Base-by-base conservation (phyloP, 257 asterid genomes). In the Solanum sparsipilum region DNA sequence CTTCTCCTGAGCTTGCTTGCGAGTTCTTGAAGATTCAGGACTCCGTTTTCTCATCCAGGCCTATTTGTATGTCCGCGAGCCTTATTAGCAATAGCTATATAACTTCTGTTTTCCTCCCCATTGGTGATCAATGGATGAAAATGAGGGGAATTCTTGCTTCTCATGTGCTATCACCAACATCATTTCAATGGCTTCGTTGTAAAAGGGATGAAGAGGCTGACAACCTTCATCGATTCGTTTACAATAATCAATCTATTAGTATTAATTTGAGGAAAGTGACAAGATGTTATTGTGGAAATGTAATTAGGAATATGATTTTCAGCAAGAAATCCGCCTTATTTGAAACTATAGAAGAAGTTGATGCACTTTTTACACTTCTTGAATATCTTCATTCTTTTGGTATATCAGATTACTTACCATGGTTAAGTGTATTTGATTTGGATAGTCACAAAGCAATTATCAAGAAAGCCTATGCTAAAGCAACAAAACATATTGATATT, bases 201-300 rank as follows among this genome's bases (percentile, higher is more conserved):
- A 88, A 88, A 85, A 83, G 88, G 75, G 84, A 52, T 5, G 88
- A 84, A 38, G 79, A 84, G 23, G 41, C 25, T 58, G 76, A 84
- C 25, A 72, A 72, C 31, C 88, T 71, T 18, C 60, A 52, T 32
- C 74, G 32, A 63, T 83, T 68, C 10, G 9, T 88, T 10, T 88
- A 32, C 79, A 72, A 84, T n/a, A 72, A 84, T 34, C 46, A 71
- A 38, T 44, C 5, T 25, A 72, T 29, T 5, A 48, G 60, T 48
- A 87, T 63, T 25, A 72, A 84, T 21, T 65, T 88, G 34, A 84
- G 79, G 18, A 34, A 21, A 48, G 78, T 83, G 2, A 74, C 87
- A 21, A 46, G 58, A 71, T 83, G 16, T 38, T 72, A 88, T 11
- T 48, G 88, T 32, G 68, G 60, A 7, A 84, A 88, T 34, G 76